Conservation (phyloP, 352 stramenopile species). For the Elongisporangium prolatum region DNA sequence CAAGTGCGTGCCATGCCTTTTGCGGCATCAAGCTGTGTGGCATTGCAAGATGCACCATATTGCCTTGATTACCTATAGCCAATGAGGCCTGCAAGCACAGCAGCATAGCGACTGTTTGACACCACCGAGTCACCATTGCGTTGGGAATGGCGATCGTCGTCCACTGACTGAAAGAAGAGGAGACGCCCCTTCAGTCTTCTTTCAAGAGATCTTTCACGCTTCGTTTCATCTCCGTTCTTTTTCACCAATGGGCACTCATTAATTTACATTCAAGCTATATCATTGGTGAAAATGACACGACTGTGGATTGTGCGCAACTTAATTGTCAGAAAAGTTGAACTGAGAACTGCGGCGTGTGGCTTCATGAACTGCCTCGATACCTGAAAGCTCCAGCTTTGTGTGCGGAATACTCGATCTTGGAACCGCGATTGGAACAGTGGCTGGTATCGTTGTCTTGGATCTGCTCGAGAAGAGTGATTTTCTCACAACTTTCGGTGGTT, state of each 20-base stretch:
- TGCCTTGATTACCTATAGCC: neutral
- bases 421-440: neutral
- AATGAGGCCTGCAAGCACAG: neutral
- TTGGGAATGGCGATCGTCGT: neutral
- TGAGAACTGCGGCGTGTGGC: conserved; percentile 23
- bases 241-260: neutral
- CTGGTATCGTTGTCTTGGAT: conserved; percentile 7
- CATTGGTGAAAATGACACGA: neutral
- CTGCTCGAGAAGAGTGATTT: conserved; percentile 8
- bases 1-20: conserved; percentile 3
- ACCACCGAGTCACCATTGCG: neutral
- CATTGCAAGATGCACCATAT: neutral
- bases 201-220: neutral
- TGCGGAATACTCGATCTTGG: conserved; percentile 9
- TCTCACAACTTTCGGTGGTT: neutral
- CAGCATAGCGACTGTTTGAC: neutral
- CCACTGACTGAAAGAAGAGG: neutral
- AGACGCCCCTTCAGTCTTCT: neutral
- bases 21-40: neutral
- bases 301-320: too few relatives aligned
- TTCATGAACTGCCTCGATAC: conserved; percentile 34
- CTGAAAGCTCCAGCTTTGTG: conserved; percentile 24
- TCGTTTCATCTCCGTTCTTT: neutral
- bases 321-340: conserved; percentile 37
- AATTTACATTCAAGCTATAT: too few relatives aligned